Base-by-base conservation (phyloP, 176 grass and related monocot genomes). In the Carex cristatella region DNA sequence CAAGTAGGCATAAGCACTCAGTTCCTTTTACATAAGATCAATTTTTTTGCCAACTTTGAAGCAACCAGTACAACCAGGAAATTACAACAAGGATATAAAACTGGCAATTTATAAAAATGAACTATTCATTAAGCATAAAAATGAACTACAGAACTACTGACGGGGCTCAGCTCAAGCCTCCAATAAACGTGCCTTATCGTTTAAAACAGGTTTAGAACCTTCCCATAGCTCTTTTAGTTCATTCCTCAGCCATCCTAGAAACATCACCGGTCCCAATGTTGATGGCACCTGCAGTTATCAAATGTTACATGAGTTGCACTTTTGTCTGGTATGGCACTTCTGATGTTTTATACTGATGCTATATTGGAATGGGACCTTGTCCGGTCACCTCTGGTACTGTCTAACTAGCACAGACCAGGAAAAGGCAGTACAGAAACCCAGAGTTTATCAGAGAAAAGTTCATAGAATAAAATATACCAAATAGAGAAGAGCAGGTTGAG, bases 401-500 rank as follows among this genome's bases (percentile, higher is more conserved):
- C n/a, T 14, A 6, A 15, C 49, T 78, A 42, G 49, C 4, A 53
- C 44, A 77, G 4, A 77, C 11, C 46, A 55, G 19, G 56, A 30
- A 75, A 49, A 73, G 18, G 42, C 42, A 73, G 38, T 13, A 76
- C 30, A 27, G 48, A 56, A 56, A 18, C 74, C 42, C 48, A 9
- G 33, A 5, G 49, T 57, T 33, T 79, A 46, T 23, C 38, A 48
- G 7, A 79, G n/a, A 62, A 13, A 74, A 55, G 46, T 28, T 35
- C 8, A 28, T 38, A 81, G 51, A 70, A 40, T 33, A 74, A 87
- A 82, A 81, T 79, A 62, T 91, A 99, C 96, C 91, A 99, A 85
- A 82, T 99, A 99, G 61, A 99, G 96, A 84, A 99, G 88, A 81
- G 96, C 96, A 84, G 96, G 96, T 80, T 95, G 96, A 82, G 96